Evolutionary conservation across 495 filamentous ascomycete species (phyloP), one percentile per base, ranked within the genome.

Genomic region (Penicillium manginii): DNA sequence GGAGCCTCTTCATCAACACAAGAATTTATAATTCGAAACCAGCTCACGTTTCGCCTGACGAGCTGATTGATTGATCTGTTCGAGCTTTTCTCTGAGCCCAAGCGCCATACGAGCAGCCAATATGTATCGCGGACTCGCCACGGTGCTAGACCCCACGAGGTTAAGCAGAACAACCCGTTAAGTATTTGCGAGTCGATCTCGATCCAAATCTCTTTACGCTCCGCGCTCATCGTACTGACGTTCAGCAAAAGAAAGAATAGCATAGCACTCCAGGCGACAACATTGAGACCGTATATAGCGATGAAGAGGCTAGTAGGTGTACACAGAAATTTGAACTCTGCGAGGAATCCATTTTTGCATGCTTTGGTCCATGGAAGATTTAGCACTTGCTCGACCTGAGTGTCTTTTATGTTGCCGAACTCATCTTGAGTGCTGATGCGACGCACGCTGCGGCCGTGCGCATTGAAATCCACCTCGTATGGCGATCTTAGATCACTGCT

Each of bases 221-320:
- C 12, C 2, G 6, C 18, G 14, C 1, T 43, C 17, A 18, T 8
- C 6, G 40, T 2, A 3, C 14, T 80, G 12, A 88, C 91, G 63
- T 89, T 87, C 72, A 82, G 85, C 53, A 96, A 80, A 9, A 96
- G 82, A 17, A 96, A 79, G 76, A 96, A 93, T 18, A 96, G 77
- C 92, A 96, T 96, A 35, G 86, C 89, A 52, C 92, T 92, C 91
- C 92, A 96, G 9, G 91, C 91, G 5, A 96, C 79, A 2, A 94
- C 81, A 52, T 89, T 91, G 29, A 94, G 83, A 18, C 86, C 86
- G 74, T 96, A 96, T 42, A 96, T 69, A 2, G 84, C 87, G 45
- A 92, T 78, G 58, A 91, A 76, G 69, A 92, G 89, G 11, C 91
- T 90, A 61, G 85, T 71, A 0, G 88, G 88, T 0, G 90, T 92